Percentiles rank a stretch among this genome's conserved stretches.
These are phyloP conservation scores for Striga asiatica DNA, from an alignment of 257 asterid species.

Conservation along the genomic window DNA sequence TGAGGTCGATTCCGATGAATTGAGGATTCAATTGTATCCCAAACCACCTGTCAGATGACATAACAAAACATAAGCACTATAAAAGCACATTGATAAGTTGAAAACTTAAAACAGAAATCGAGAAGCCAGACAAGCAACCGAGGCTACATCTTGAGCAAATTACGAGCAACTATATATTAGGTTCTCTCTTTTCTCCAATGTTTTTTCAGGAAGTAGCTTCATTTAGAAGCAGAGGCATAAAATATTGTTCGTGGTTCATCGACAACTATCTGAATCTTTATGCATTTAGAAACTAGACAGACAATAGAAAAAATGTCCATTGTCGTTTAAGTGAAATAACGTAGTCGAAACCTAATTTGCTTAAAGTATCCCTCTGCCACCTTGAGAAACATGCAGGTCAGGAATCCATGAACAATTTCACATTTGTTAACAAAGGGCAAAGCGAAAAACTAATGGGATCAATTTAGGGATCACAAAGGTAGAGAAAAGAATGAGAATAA, in stretches of 20 bases:
- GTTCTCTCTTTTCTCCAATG: neutral
- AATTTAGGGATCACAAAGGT: neutral
- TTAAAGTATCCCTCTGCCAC: neutral
- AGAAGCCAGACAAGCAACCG: neutral
- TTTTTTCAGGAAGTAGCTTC: slow-evolving; percentile 5
- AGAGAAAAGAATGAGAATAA: neutral
- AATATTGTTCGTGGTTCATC: slow-evolving; percentile 10
- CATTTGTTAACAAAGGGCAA: neutral
- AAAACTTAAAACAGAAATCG: neutral
- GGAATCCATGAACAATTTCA: neutral
- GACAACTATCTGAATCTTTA: slow-evolving; percentile 8
- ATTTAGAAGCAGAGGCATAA: neutral
- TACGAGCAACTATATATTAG: neutral
- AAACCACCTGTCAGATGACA: slow-evolving; percentile 69
- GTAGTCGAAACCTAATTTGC: neutral
- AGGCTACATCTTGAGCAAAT: neutral
- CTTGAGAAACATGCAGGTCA: neutral
- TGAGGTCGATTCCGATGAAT: slow-evolving; percentile 90
- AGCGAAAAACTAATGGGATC: neutral
- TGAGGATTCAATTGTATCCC: slow-evolving; percentile 94
- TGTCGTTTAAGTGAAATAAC: neutral
- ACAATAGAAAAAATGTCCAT: neutral
- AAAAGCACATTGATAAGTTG: slow-evolving; percentile 8
- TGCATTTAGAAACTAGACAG: slow-evolving; percentile 6
- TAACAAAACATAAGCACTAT: slow-evolving; percentile 15